A percentile compares a stretch with the other conserved stretches of the same genome.
These are phyloP conservation scores for Parasarocladium wereldwijsianum DNA, from an alignment of 2,329 filamentous ascomycete genomes.

Conservation along the genomic window DNA sequence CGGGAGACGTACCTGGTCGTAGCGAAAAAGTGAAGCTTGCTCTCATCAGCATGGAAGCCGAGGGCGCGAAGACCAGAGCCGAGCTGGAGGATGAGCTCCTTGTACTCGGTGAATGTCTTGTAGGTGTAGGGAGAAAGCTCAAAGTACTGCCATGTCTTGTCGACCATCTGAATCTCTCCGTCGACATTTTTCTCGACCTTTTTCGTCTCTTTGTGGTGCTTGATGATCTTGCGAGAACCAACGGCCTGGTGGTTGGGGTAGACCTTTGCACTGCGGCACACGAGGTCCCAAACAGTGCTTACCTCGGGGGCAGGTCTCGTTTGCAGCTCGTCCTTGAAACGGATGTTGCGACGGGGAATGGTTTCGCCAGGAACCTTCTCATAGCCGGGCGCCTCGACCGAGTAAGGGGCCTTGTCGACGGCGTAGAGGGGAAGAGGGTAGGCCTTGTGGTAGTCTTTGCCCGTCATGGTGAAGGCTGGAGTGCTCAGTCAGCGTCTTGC, in stretches of 20 bases:
- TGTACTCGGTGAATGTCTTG: constrained; percentile 67
- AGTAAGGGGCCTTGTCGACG: constrained; percentile 58
- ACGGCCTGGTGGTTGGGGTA: constrained; percentile 51
- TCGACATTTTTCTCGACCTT: constrained; percentile 82
- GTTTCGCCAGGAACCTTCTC: constrained; percentile 67
- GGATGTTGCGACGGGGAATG: constrained; percentile 61
- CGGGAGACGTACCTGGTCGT: constrained; percentile 53
- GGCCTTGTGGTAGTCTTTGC: constrained; percentile 18
- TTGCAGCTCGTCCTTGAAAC: constrained; percentile 55
- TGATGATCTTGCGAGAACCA: constrained; percentile 58
- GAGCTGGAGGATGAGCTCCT: constrained; percentile 51
- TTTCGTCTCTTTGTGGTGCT: constrained; percentile 71
- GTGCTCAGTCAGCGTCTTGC: background rate
- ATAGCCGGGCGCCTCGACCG: constrained; percentile 54
- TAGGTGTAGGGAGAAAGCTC: constrained; percentile 69
- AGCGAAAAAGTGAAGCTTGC: constrained; percentile 69
- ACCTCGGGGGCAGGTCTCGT: constrained; percentile 53
- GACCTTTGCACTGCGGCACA: constrained; percentile 50
- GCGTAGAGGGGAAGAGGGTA: constrained; percentile 38
- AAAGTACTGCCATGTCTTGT: constrained; percentile 86
- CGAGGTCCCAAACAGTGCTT: constrained; percentile 64
- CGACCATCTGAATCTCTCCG: constrained; percentile 62
- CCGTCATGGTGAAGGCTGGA: background rate
- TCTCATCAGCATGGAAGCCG: constrained; percentile 49
- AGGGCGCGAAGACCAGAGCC: constrained; percentile 63